A percentile compares a stretch with the other conserved stretches of the same genome.
These are phyloP conservation scores for Saccharomycopsis hybrid DNA, from an alignment of 1,139 yeast genomes.

Conservation along the genomic window DNA sequence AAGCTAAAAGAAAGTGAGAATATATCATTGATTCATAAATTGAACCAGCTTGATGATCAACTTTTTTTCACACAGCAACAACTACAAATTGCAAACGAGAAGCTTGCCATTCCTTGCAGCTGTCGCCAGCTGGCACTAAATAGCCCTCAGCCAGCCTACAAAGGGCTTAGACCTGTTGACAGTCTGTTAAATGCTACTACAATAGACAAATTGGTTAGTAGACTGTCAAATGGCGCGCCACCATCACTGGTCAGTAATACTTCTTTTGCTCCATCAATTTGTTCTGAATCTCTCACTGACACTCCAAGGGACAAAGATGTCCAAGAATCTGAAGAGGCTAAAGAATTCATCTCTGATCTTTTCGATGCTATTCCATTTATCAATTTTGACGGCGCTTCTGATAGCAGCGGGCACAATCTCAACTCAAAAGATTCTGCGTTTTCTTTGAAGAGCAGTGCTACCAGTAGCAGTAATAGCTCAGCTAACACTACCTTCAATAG, in stretches of 20 bases:
- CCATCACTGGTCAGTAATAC: too few relatives aligned
- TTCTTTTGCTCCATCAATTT: too few relatives aligned
- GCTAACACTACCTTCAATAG: neutral
- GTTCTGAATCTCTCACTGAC: too few relatives aligned
- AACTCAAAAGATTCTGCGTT: neutral
- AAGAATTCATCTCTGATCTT: conserved; percentile 13
- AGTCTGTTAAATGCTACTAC: too few relatives aligned
- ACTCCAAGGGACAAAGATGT: too few relatives aligned
- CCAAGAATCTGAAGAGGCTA: conserved; percentile 13
- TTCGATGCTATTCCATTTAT: conserved; percentile 18
- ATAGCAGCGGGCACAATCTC: neutral
- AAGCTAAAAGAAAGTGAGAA: conserved; percentile 19
- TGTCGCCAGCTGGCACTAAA: too few relatives aligned
- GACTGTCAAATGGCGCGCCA: too few relatives aligned
- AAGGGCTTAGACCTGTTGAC: too few relatives aligned
- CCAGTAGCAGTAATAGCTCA: neutral
- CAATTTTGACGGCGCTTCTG: conserved; percentile 2
- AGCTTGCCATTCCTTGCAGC: too few relatives aligned
- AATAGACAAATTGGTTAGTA: too few relatives aligned
- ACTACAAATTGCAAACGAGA: too few relatives aligned
- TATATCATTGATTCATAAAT: conserved; percentile 7
- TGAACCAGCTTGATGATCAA: conserved; percentile 4
- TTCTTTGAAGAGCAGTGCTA: neutral
- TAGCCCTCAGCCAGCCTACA: neutral
- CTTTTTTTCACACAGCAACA: neutral